These are phyloP conservation scores for Populus tomentosa DNA, from an alignment of 441 rosid species.

Conservation along the genomic window DNA sequence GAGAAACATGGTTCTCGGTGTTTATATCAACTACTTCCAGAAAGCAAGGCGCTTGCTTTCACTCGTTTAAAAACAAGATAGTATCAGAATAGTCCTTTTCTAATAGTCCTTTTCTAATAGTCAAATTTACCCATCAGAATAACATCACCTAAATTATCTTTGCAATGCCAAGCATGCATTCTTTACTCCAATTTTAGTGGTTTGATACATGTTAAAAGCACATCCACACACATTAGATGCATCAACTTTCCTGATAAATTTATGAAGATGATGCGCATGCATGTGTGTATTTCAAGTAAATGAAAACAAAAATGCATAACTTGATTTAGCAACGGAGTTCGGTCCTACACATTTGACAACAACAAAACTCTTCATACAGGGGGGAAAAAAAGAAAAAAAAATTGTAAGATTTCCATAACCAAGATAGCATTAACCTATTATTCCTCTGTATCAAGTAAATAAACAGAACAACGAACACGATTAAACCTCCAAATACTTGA, in stretches of 20 bases:
- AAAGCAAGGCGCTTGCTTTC: not conserved
- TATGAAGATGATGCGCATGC: not conserved
- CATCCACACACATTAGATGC: not conserved
- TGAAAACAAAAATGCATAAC: not conserved
- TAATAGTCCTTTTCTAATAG: too few species aligned
- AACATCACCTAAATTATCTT: not conserved
- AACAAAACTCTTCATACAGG: not conserved
- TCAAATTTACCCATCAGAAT: not conserved
- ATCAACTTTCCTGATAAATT: not conserved
- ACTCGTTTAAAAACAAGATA: not conserved
- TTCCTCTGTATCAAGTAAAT: not conserved
- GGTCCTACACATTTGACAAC: not conserved
- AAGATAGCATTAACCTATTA: slow-evolving; percentile 2
- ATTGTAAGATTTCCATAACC: not conserved
- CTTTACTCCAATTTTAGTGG: not conserved
- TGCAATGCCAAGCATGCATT: not conserved
- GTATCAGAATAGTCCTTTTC: too few species aligned
- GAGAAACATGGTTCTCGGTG: not conserved
- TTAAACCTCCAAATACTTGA: slow-evolving; percentile 54
- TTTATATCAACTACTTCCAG: too few species aligned
- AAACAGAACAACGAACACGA: not conserved
- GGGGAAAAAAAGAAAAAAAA: too few species aligned
- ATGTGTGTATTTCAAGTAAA: not conserved
- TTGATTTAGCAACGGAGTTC: not conserved
- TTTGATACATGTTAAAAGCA: not conserved